Evolutionary conservation across 495 filamentous ascomycete genomes (phyloP), one percentile per base, ranked within the genome.

Genomic region (Xylaria bambusicola): DNA sequence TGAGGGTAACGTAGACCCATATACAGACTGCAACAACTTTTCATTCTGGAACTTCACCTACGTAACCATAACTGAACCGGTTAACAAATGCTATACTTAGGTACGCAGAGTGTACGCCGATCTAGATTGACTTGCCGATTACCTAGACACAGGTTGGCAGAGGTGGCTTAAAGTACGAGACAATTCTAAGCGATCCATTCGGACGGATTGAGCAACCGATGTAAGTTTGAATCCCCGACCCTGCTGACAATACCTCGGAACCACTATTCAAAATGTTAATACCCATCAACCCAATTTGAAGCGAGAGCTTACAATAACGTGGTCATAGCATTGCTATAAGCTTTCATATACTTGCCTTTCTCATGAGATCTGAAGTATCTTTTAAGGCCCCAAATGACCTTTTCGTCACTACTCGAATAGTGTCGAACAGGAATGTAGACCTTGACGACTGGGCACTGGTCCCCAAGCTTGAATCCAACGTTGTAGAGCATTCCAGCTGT

Each of bases 401-500:
- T 31, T 0, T 20, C 17, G 3, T 74, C 71, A 53, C 41, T 67
- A 5, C 58, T 50, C 15, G 64, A 58, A 45, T 75, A 75, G 57
- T 73, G 69, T 13, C 67, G 66, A 1, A 65, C 71, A 0, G 69
- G 67, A 15, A 77, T 40, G 59, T 77, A 78, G 15, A 73, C 47
- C 46, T 77, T 77, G 8, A 66, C 55, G 21, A 64, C 66, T 4
- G 72, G 72, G 2, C 61, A 18, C 20, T 42, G 17, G 26, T 36
- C 52, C 13, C 56, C 60, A 17, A 68, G 51, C 33, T 52, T 64
- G 38, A 75, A 64, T n/a, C 73, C 70, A 41, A 70, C 63, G 56
- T 75, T 63, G 61, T 75, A 75, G 9, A 75, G 55, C n/a, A 74
- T 73, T 20, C 75, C 75, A 0, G 64, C 66, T 2, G 73, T 76